These are phyloP conservation scores for Claviceps africana DNA, from an alignment of 2,329 filamentous ascomycete species.

Conservation along the genomic window DNA sequence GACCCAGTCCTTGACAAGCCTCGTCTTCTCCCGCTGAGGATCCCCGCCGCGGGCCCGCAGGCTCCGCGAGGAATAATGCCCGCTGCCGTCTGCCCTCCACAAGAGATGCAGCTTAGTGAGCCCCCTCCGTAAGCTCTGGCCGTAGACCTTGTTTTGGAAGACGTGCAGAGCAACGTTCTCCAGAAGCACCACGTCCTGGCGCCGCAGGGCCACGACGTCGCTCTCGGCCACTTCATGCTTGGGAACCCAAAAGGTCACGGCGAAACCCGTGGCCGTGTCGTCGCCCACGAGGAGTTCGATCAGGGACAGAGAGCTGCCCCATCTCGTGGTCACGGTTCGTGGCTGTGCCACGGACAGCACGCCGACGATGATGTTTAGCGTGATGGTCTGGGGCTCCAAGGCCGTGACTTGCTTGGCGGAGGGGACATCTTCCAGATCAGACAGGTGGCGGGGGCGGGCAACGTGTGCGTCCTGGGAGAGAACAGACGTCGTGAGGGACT, in stretches of 20 bases:
- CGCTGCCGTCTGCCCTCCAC: slow-evolving; percentile 35
- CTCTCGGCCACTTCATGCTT: slow-evolving; percentile 18
- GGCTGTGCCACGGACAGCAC: slow-evolving; percentile 58
- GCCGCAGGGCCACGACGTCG: slow-evolving; percentile 34
- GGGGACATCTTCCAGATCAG: slow-evolving; percentile 56
- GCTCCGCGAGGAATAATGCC: slow-evolving; percentile 41
- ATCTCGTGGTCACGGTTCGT: slow-evolving; percentile 53
- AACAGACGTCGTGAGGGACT: slow-evolving; percentile 12
- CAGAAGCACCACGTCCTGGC: slow-evolving; percentile 66
- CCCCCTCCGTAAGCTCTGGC: slow-evolving; percentile 61
- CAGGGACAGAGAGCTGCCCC: slow-evolving; percentile 47
- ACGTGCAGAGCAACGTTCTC: slow-evolving; percentile 65
- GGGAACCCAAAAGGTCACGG: slow-evolving; percentile 70
- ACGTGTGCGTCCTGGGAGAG: slow-evolving; percentile 7
- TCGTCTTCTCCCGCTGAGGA: slow-evolving; percentile 48
- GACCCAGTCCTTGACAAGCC: slow-evolving; percentile 61
- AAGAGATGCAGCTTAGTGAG: slow-evolving; percentile 58
- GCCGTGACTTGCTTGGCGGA: slow-evolving; percentile 47
- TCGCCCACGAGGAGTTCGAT: slow-evolving; percentile 73
- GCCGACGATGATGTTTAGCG: slow-evolving; percentile 67
- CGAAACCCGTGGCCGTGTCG: slow-evolving; percentile 69
- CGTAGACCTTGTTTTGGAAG: slow-evolving; percentile 67
- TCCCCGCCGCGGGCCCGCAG: slow-evolving; percentile 21
- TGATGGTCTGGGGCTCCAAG: slow-evolving; percentile 67
- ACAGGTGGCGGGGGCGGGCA: slow-evolving; percentile 19